Base-by-base conservation (phyloP, 2,329 filamentous ascomycete species). In the Talaromyces albobiverticillius region DNA sequence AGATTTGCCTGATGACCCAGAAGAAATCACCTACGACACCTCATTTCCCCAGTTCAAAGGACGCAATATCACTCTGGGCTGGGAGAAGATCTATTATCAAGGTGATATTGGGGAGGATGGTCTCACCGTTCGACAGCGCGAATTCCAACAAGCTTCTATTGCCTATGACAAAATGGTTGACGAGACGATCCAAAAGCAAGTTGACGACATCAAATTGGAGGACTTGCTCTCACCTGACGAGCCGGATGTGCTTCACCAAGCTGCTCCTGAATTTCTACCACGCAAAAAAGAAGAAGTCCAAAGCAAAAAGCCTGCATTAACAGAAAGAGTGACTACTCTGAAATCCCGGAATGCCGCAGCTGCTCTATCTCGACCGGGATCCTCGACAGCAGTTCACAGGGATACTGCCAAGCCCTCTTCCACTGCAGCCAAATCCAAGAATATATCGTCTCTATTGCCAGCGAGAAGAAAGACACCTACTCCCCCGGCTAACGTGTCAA, bases 141-240 rank as follows among this genome's bases (percentile, higher is more conserved):
- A 87, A 51, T 80, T 88, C 58, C 87, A 88, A 23, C 76, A 86
- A 58, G 82, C 85, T 11, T 78, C 78, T 3, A 75, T 79, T 16
- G 85, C 89, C 43, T 82, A 80, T 56, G 79, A 87, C 60, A 76
- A 85, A 55, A 77, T 84, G 59, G 79, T 85, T 2, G 85, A 92
- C 57, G 82, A 85, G 47, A 80, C 82, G 57, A 87, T 92, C 56
- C 77, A 84, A 63, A 82, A 82, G 60, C 82, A 88, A 57, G 79
- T 88, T 49, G 83, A 85, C 32, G 80, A 79, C 51, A 72, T 76
- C 53, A 79, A 84, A 65, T 71, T 86, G 49, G 68, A 79, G 41
- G 79, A 82, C 54, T n/a, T 54, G 31, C n/a, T 45, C 11, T 57
- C 59, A 40, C 46, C 60, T 4, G 59, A 61, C 10, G 59, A 67